Percentiles rank a stretch among this genome's conserved stretches.
phyloP scores from a whole-genome alignment of 2,329 filamentous ascomycete genomes.

The Alternaria infectoria region DNA sequence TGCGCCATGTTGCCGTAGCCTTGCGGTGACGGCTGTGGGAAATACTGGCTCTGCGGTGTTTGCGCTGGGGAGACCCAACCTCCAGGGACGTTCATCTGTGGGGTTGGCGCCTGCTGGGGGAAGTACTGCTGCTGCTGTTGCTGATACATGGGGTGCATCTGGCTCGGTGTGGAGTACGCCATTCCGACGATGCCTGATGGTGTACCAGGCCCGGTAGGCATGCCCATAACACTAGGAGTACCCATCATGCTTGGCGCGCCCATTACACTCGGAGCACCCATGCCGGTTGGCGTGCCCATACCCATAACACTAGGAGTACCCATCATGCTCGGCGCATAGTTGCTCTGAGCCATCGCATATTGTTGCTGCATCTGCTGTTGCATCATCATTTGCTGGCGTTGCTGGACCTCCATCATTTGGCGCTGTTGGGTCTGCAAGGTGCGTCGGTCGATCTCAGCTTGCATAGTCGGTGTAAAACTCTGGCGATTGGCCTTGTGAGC shows the following conservation, averaged over 20 bases:
- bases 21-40: slow-evolving; percentile 33
- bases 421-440: slow-evolving; percentile 39
- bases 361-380: slow-evolving; percentile 34
- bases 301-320: slow-evolving; percentile 27
- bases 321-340: slow-evolving; percentile 32
- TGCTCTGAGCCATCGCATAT: slow-evolving; percentile 32
- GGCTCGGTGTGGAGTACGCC: slow-evolving; percentile 37
- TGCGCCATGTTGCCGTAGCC: slow-evolving; percentile 30
- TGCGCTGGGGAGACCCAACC: slow-evolving; percentile 34
- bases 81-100: slow-evolving; percentile 34
- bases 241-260: slow-evolving; percentile 34
- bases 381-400: slow-evolving; percentile 32
- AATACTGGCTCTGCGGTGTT: slow-evolving; percentile 12
- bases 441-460: slow-evolving; percentile 45
- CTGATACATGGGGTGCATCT: slow-evolving; percentile 37
- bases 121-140: slow-evolving; percentile 37
- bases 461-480: slow-evolving; percentile 38
- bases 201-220: slow-evolving; percentile 19
- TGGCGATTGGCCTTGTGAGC: slow-evolving; percentile 40
- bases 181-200: slow-evolving; percentile 27
- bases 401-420: slow-evolving; percentile 33
- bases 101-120: slow-evolving; percentile 34
- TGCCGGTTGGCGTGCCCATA: slow-evolving; percentile 21
- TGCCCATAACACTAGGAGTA: slow-evolving; percentile 25
- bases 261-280: slow-evolving; percentile 26